These are phyloP conservation scores for Mycogone perniciosa DNA, from an alignment of 2,329 filamentous ascomycete genomes.

Conservation along the genomic window DNA sequence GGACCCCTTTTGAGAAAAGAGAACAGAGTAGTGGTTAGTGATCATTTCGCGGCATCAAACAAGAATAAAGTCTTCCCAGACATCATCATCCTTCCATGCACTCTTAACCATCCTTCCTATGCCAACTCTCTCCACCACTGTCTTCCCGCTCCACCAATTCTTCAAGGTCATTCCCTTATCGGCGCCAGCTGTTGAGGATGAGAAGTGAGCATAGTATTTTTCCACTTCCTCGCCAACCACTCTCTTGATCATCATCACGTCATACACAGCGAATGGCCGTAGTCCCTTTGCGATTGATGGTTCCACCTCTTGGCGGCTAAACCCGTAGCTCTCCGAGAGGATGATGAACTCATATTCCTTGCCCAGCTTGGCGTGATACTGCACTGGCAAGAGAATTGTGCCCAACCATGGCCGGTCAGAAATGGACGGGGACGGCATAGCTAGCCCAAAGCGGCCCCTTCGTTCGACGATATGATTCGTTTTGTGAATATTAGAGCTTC, in stretches of 20 bases:
- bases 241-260: constrained; percentile 9
- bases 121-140: constrained; percentile 4
- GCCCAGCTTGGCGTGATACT: constrained; percentile 5
- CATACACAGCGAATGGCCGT: constrained; percentile 2
- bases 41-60: background rate
- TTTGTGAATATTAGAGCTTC: constrained; percentile 2
- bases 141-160: constrained; percentile 1
- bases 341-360: constrained; percentile 7
- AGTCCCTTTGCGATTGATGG: background rate
- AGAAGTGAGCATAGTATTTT: background rate
- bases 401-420: constrained; percentile 5
- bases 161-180: background rate
- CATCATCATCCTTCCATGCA: background rate
- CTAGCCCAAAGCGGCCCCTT: constrained; percentile 5
- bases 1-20: no score
- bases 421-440: background rate
- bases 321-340: constrained; percentile 8
- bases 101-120: constrained; percentile 5
- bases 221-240: background rate
- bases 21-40: no score
- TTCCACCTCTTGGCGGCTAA: constrained; percentile 5
- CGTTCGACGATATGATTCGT: constrained; percentile 1
- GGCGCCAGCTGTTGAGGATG: background rate
- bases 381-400: constrained; percentile 3
- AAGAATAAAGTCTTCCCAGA: constrained; percentile 8